phyloP scores from a whole-genome alignment of 306 rosid genomes.

The Rosa multiflora region DNA sequence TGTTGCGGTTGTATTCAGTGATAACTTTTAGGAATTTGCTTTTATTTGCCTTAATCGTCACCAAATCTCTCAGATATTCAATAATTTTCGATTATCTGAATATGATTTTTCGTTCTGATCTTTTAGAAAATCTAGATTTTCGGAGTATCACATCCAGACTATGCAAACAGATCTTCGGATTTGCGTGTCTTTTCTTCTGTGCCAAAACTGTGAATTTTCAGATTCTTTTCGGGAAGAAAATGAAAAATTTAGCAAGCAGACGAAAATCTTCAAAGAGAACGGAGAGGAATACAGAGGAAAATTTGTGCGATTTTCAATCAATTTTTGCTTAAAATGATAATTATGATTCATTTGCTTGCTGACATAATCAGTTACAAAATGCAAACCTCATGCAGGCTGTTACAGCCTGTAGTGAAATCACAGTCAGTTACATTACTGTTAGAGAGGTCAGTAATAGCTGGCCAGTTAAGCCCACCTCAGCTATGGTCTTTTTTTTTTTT shows the following conservation, averaged over 20 bases:
- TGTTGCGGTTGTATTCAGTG: neutral
- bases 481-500: neutral
- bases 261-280: neutral
- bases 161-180: too few species aligned
- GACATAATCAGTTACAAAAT: neutral
- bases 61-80: neutral
- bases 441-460: neutral
- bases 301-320: neutral
- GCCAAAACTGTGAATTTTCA: neutral
- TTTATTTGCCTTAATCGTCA: neutral
- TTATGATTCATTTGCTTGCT: neutral
- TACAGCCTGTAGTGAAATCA: neutral
- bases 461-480: constrained; percentile 3
- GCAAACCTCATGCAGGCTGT: neutral
- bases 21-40: neutral
- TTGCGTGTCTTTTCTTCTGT: neutral
- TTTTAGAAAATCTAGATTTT: neutral
- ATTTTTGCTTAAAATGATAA: neutral
- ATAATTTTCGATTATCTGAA: neutral
- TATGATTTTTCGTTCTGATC: neutral
- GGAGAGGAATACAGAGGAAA: neutral
- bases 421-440: neutral
- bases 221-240: neutral
- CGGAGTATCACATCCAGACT: neutral
- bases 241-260: too few species aligned